phyloP scores from a whole-genome alignment of 2,329 filamentous ascomycete species.

The Ophiostoma montium region DNA sequence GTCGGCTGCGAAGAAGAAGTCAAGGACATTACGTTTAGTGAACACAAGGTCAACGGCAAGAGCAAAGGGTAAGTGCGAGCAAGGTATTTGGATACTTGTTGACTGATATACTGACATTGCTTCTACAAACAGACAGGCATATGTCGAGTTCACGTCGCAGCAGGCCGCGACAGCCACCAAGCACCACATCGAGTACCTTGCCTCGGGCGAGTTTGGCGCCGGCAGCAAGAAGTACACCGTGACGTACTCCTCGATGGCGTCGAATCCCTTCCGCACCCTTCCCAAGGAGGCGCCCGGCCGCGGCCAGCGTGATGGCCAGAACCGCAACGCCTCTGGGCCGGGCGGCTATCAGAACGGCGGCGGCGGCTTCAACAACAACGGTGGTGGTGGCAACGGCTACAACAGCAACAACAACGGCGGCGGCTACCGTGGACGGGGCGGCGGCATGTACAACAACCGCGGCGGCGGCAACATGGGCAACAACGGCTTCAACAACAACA shows the following conservation, averaged over 20 bases:
- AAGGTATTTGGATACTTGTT: slow-evolving; percentile 5
- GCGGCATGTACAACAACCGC: slow-evolving; percentile 13
- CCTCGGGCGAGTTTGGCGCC: slow-evolving; percentile 30
- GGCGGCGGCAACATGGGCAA: slow-evolving; percentile 12
- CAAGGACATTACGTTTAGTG: slow-evolving; percentile 89
- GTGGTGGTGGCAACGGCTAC: slow-evolving; percentile 23
- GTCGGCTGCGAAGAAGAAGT: slow-evolving; percentile 74
- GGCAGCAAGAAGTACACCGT: slow-evolving; percentile 58
- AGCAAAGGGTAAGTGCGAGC: slow-evolving; percentile 66
- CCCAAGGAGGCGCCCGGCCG: slow-evolving; percentile 75
- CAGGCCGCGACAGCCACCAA: slow-evolving; percentile 81
- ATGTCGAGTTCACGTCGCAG: slow-evolving; percentile 68
- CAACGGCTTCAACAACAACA: slow-evolving; percentile 9
- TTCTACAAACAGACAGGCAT: slow-evolving; percentile 45
- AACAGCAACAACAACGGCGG: slow-evolving; percentile 30
- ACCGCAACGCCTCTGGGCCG: slow-evolving; percentile 32
- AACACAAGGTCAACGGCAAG: slow-evolving; percentile 98
- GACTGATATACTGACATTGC: background rate
- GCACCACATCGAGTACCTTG: slow-evolving; percentile 54
- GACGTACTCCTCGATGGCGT: slow-evolving; percentile 59
- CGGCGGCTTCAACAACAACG: slow-evolving; percentile 29
- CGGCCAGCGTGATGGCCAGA: slow-evolving; percentile 47
- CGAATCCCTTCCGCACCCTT: slow-evolving; percentile 81
- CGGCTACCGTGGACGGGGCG: slow-evolving; percentile 23
- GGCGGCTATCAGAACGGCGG: slow-evolving; percentile 32